Evolutionary conservation across 192 early-diverging fungal genomes (phyloP).

Genomic region (Coemansia pectinata): DNA sequence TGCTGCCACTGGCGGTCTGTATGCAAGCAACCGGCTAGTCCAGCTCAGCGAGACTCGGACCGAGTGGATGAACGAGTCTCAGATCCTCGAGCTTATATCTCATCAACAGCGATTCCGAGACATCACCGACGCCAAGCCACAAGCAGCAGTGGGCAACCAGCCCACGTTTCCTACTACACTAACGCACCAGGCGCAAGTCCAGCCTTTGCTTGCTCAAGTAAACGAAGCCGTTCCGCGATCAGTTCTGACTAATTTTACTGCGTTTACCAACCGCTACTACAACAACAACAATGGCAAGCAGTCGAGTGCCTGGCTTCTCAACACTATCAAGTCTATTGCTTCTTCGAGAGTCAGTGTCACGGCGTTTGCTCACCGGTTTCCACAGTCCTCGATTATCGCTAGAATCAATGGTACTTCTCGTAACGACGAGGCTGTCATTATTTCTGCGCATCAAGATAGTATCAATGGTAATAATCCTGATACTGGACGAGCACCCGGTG

Average conservation of each 20-base stretch:
- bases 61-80: slow-evolving; percentile 9
- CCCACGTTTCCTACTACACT: slow-evolving; percentile 40
- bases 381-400: slow-evolving; percentile 23
- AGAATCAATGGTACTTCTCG: slow-evolving; percentile 7
- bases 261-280: slow-evolving; percentile 84
- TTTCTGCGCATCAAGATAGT: slow-evolving; percentile 88
- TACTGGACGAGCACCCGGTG: slow-evolving; percentile 71
- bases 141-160: not conserved
- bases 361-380: slow-evolving; percentile 15
- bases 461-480: slow-evolving; percentile 73
- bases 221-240: slow-evolving; percentile 60
- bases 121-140: slow-evolving; percentile 12
- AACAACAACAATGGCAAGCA: slow-evolving; percentile 60
- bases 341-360: slow-evolving; percentile 8
- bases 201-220: slow-evolving; percentile 58
- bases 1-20: not conserved
- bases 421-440: slow-evolving; percentile 64
- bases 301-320: slow-evolving; percentile 64
- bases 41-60: slow-evolving; percentile 4
- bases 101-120: slow-evolving; percentile 13
- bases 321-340: slow-evolving; percentile 35
- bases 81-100: slow-evolving; percentile 5
- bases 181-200: slow-evolving; percentile 58
- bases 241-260: slow-evolving; percentile 69
- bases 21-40: slow-evolving; percentile 1